Evolutionary conservation across 208 protist genomes (phyloP).

Genomic region (Novymonas esmeraldas): DNA sequence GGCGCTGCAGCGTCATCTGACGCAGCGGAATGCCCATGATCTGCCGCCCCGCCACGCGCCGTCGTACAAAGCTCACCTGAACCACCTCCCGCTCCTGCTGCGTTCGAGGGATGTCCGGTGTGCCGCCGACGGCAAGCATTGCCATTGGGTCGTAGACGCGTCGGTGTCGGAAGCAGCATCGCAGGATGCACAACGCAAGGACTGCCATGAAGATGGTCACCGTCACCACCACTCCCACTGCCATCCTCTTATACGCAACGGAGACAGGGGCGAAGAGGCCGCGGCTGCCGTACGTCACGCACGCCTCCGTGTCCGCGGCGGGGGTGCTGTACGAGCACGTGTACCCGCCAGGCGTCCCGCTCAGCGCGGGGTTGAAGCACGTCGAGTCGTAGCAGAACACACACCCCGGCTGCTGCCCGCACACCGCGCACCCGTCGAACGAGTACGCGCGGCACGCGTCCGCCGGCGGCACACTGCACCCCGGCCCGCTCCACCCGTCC

Average conservation of each 20-base stretch:
- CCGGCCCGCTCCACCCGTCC: conserved; percentile 25
- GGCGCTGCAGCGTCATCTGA: conserved; percentile 20
- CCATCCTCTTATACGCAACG: too few relatives aligned
- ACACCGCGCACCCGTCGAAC: conserved; percentile 42
- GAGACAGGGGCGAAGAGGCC: neutral
- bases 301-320: conserved; percentile 19
- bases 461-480: conserved; percentile 18
- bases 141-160: neutral
- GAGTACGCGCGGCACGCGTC: conserved; percentile 44
- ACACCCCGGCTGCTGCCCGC: conserved; percentile 30
- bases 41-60: neutral
- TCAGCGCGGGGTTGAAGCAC: conserved; percentile 40
- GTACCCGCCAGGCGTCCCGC: conserved; percentile 33
- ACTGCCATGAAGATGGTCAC: too few relatives aligned
- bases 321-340: conserved; percentile 36
- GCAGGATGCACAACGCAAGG: too few relatives aligned
- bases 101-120: neutral
- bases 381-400: conserved; percentile 48
- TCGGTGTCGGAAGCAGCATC: too few relatives aligned
- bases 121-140: neutral
- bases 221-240: too few relatives aligned
- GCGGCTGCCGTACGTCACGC: conserved; percentile 9
- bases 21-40: conserved; percentile 22
- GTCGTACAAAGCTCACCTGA: conserved; percentile 6
- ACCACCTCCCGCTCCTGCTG: conserved; percentile 10